Conservation (phyloP, 768 basidiomycete species). For the Russula abietina region DNA sequence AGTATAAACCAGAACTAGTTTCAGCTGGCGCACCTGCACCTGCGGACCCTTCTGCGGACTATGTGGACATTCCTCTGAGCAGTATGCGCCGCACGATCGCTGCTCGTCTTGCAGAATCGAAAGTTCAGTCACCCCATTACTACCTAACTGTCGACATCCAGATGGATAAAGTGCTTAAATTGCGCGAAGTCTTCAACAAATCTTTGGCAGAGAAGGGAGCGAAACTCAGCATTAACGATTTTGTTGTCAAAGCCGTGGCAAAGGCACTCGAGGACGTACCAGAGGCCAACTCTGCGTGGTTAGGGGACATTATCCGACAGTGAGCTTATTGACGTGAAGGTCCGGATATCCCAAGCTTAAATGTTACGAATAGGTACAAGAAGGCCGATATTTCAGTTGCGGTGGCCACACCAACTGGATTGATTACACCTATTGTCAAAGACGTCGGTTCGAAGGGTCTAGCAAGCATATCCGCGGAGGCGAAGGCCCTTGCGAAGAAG, state of each 20-base stretch:
- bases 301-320: conserved; percentile 94
- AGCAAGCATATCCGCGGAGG: conserved; percentile 85
- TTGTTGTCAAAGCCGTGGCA: conserved; percentile 90
- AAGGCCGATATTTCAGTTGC: conserved; percentile 97
- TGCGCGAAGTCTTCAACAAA: conserved; percentile 94
- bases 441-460: conserved; percentile 91
- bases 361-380: conserved; percentile 59
- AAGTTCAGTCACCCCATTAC: conserved; percentile 94
- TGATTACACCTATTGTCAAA: conserved; percentile 97
- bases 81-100: conserved; percentile 97
- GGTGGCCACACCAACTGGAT: conserved; percentile 90
- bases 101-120: conserved; percentile 82
- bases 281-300: conserved; percentile 96
- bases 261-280: conserved; percentile 92
- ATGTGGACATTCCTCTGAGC: conserved; percentile 82
- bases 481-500: conserved; percentile 89
- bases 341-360: not conserved
- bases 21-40: conserved; percentile 43
- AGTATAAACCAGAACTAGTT: conserved; percentile 56
- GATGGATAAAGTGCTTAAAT: conserved; percentile 94
- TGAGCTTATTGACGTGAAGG: conserved; percentile 38
- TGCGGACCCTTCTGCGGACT: conserved; percentile 54
- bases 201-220: conserved; percentile 75
- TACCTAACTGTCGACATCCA: conserved; percentile 91
- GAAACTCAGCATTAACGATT: conserved; percentile 97